phyloP scores from a whole-genome alignment of 1,284 basidiomycete species.

The Polyporus tsugae region DNA sequence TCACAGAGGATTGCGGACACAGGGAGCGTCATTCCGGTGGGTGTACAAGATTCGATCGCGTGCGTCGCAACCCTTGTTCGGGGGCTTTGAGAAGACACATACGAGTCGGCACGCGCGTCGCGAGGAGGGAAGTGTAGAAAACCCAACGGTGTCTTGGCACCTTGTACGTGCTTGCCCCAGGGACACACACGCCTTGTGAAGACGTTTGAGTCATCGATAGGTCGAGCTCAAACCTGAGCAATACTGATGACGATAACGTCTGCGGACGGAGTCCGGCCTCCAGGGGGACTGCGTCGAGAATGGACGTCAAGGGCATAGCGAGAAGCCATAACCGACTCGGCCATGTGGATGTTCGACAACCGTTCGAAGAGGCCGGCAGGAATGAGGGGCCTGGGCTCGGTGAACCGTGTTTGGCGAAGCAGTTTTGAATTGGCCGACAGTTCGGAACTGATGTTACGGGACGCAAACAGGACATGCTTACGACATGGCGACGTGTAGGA shows the following conservation, averaged over 20 bases:
- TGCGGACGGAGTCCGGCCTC: background rate
- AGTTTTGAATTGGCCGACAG: slow-evolving; percentile 11
- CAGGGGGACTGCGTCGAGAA: background rate
- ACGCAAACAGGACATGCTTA: slow-evolving; percentile 24
- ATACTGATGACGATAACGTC: background rate
- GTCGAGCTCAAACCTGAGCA: background rate
- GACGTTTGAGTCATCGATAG: slow-evolving; percentile 1
- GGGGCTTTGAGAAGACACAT: slow-evolving; percentile 26
- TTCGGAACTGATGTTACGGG: slow-evolving; percentile 20
- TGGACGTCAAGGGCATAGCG: background rate
- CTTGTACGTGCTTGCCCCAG: slow-evolving; percentile 15
- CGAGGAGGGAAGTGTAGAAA: background rate
- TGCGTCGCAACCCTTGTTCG: slow-evolving; percentile 27
- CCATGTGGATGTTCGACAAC: background rate
- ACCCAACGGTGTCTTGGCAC: slow-evolving; percentile 16
- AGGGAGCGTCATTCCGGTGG: slow-evolving; percentile 15
- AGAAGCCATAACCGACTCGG: background rate
- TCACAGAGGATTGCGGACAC: slow-evolving; percentile 11
- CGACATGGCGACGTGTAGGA: slow-evolving; percentile 22
- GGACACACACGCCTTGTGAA: slow-evolving; percentile 22
- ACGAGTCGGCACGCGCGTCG: slow-evolving; percentile 2
- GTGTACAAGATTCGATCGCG: slow-evolving; percentile 24
- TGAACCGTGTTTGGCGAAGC: slow-evolving; percentile 15
- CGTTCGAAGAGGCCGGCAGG: background rate
- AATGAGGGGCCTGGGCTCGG: slow-evolving; percentile 21